A percentile compares a stretch with the other conserved stretches of the same genome.
Conservation (phyloP, 805 yeast species). For the Zygosaccharomyces rouxii region DNA sequence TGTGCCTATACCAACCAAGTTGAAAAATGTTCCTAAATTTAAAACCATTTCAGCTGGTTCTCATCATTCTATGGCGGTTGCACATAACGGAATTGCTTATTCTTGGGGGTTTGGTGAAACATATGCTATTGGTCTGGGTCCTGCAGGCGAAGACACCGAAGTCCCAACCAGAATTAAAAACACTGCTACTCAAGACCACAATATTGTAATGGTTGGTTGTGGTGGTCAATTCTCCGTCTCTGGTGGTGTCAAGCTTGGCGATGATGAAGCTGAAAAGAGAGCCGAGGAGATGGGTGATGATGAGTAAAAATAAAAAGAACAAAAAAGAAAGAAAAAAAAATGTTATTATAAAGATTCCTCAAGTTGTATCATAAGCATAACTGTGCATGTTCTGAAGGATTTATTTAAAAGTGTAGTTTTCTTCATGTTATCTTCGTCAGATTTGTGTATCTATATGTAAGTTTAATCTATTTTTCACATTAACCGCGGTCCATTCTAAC, state of each 20-base stretch:
- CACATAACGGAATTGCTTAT: conserved; percentile 77
- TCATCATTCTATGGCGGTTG: conserved; percentile 85
- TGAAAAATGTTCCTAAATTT: conserved; percentile 54
- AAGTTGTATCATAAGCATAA: conserved; percentile 1
- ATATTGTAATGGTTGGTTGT: conserved; percentile 71
- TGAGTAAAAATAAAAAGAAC: conserved; percentile 23
- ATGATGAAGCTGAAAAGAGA: conserved; percentile 41
- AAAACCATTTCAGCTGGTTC: conserved; percentile 74
- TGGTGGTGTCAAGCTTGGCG: conserved; percentile 58
- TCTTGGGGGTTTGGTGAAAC: conserved; percentile 99
- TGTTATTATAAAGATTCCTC: background rate
- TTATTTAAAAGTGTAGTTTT: background rate
- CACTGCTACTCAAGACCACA: conserved; percentile 83
- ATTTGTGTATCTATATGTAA: conserved; percentile 3
- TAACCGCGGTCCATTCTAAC: conserved; percentile 58
- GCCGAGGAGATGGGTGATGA: conserved; percentile 51
- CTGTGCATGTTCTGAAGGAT: background rate
- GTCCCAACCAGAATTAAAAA: conserved; percentile 85
- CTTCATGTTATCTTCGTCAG: background rate
- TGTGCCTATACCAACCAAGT: conserved; percentile 76
- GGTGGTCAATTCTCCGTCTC: conserved; percentile 96
- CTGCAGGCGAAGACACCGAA: conserved; percentile 78
- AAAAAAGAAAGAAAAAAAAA: background rate
- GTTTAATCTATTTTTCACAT: background rate
- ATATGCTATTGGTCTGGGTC: conserved; percentile 93